Evolutionary conservation across 208 protist species (phyloP).

Genomic region (Leishmania amazonensis): DNA sequence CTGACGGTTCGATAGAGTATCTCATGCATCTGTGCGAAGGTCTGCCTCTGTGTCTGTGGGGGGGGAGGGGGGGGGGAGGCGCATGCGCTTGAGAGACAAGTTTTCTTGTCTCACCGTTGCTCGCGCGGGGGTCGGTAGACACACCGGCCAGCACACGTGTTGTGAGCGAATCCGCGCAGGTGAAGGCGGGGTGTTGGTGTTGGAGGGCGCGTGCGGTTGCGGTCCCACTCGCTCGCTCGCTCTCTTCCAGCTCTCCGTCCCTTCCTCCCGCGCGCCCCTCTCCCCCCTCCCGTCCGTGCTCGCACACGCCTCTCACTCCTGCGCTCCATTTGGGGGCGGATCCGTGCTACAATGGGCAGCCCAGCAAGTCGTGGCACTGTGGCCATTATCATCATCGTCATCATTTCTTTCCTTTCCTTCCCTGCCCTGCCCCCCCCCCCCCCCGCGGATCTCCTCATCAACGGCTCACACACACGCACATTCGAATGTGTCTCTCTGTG

Average conservation of each 20-base stretch:
- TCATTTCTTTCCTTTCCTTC: background rate
- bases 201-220: background rate
- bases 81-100: too few relatives aligned
- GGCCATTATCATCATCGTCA: background rate
- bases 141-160: background rate
- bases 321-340: too few relatives aligned
- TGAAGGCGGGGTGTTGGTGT: background rate
- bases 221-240: background rate
- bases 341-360: too few relatives aligned
- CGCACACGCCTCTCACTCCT: too few relatives aligned
- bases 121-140: background rate
- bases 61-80: too few relatives aligned
- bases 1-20: background rate
- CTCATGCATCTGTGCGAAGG: background rate
- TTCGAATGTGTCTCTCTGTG: background rate
- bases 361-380: too few relatives aligned
- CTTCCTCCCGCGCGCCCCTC: too few relatives aligned
- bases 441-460: background rate
- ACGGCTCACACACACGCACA: background rate
- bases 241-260: background rate
- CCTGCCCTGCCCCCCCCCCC: background rate
- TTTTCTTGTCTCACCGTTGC: background rate
- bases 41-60: background rate
- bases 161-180: background rate
- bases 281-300: too few relatives aligned